Evolutionary conservation across 2,329 filamentous ascomycete genomes (phyloP), one percentile per base, ranked within the genome.

Genomic region (Cladosporium sp.): DNA sequence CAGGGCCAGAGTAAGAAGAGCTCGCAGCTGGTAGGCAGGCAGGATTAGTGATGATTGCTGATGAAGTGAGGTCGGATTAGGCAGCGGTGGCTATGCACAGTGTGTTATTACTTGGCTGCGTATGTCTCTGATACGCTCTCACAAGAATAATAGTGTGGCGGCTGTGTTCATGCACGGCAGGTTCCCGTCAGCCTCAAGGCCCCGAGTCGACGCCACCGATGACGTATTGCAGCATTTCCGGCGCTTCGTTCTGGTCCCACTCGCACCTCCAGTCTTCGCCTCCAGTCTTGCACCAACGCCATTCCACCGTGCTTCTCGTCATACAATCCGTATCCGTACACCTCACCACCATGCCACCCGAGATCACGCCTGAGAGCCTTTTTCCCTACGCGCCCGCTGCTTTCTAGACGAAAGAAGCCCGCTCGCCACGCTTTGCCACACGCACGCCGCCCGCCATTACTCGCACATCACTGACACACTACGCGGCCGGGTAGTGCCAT

Each of bases 401-500:
- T 23, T 26, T 39, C 14, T 57, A 39, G 32, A 57, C 23, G 54
- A 23, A 4, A 30, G 54, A 21, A 32, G 23, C 13, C 39, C n/a
- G 5, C 2, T 21, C 39, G 39, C 51, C 51, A 30, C 54, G 32
- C 21, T 39, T 57, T 57, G 54, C 30, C 54, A 57, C 54, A 23
- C 54, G 13, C 54, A 14, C 21, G 54, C 28, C 30, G 16, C 54
- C 28, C 30, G 16, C 54, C 54, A 26, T 57, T 57, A 57, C 54
- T 57, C 54, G 32, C 54, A 39, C 21, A n/a, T 32, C 26, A 39
- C 39, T 25, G 28, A 34, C 54, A 32, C 53, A 57, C 21, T 5
- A 21, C 56, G 25, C 56, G 56, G 36, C 56, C 26, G 56, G 56
- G 8, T 30, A 25, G 56, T 36, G 56, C 51, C 66, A 71, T 71